Base-by-base conservation (phyloP, 2,329 filamentous ascomycete species). In the Ceratocystis papillata region DNA sequence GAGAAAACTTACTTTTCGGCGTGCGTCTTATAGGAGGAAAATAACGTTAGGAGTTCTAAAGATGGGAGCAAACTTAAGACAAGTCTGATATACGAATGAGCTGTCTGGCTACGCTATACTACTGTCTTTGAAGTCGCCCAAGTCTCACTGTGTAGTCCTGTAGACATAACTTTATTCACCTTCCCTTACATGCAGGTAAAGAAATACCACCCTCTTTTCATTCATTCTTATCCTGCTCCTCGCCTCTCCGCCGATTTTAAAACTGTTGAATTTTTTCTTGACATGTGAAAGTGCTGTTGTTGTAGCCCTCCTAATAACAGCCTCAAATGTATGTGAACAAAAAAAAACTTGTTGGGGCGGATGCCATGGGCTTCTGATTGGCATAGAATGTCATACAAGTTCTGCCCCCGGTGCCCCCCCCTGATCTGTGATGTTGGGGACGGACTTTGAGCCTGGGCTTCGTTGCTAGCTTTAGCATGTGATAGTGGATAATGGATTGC, bases 201-300 rank as follows among this genome's bases (percentile, higher is more conserved):
- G 37, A 41, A 41, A 41, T 41, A 15, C 5, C 30, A 33, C 30
- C 30, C 30, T 33, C 30, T 33, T 33, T 0, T 33, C 30, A 7
- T 7, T 33, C 30, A 7, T 33, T 33, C 25, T 57, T 33, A 5
- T 17, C 25, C 25, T 57, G 8, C 15, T 57, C 22, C 30, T n/a
- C 5, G 15, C 33, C 28, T 30, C 53, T 57, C 22, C 3, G 8
- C 30, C 15, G 15, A 8, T 33, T 17, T 57, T 7, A 1, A 57
- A 57, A 59, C 15, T 59, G 55, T 59, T 59, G 55, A 59, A 37
- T 37, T 33, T 30, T 37, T 8, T 63, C 48, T 28, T 63, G 44
- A 63, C 61, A 63, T 63, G 61, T 63, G 61, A 63, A 63, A 63
- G 22, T 12, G 37, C 48, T 28, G 22, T 25, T 48, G 46, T 25